A percentile compares a stretch with the other conserved stretches of the same genome.
These are phyloP conservation scores for Plasmodium knowlesi DNA, from an alignment of 169 alveolate species.

Conservation along the genomic window DNA sequence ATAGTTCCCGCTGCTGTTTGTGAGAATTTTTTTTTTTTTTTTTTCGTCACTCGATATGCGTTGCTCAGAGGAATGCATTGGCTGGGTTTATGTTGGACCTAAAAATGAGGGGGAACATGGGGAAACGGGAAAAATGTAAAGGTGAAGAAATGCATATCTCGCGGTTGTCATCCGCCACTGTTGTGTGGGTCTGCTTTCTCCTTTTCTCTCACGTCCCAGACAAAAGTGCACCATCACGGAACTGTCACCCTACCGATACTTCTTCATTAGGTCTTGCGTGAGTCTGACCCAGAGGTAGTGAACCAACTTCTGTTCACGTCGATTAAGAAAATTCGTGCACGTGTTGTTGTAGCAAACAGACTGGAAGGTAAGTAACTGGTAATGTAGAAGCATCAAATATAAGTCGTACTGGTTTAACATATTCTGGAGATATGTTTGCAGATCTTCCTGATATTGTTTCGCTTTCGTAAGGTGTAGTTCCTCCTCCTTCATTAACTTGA, in stretches of 20 bases:
- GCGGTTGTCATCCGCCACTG: neutral
- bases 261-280: conserved; percentile 7
- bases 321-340: neutral
- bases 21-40: neutral
- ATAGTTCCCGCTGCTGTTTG: neutral
- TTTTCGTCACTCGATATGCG: neutral
- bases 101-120: neutral
- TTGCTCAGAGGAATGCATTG: neutral
- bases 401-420: conserved; percentile 25
- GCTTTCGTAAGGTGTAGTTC: conserved; percentile 27
- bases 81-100: conserved; percentile 4
- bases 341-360: neutral
- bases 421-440: conserved; percentile 22
- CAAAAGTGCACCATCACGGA: neutral
- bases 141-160: neutral
- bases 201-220: neutral
- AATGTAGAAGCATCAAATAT: conserved; percentile 55
- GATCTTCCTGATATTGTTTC: conserved; percentile 8
- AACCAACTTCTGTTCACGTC: conserved; percentile 34
- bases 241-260: conserved; percentile 6
- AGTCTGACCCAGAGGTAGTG: conserved; percentile 18
- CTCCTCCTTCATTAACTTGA: conserved; percentile 33
- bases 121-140: neutral
- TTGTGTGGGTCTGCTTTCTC: neutral
- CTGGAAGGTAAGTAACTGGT: conserved; percentile 50